A percentile compares a stretch with the other conserved stretches of the same genome.
Conservation (phyloP, 768 basidiomycete genomes). For the Lactarius pseudohatsudake region DNA sequence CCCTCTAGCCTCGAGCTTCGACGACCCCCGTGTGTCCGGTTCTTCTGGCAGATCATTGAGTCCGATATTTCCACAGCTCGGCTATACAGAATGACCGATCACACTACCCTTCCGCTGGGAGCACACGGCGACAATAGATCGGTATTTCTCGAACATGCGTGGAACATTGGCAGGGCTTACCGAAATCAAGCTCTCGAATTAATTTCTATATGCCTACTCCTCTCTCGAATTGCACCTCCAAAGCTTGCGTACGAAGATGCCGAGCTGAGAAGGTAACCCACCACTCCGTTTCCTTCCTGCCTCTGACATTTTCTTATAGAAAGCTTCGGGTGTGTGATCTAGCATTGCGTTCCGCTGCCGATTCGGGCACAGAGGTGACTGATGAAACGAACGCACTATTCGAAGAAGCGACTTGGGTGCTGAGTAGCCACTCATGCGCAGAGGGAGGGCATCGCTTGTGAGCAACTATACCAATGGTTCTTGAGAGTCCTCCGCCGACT, state of each 20-base stretch:
- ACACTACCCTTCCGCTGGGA: neutral
- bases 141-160: neutral
- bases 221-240: neutral
- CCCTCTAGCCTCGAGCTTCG: too few species aligned
- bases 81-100: too few species aligned
- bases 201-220: neutral
- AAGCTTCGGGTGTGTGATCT: neutral
- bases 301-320: neutral
- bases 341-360: neutral
- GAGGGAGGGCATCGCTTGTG: neutral
- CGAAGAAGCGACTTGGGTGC: neutral
- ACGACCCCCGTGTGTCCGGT: too few species aligned
- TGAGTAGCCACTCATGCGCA: neutral
- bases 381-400: neutral
- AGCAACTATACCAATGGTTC: neutral
- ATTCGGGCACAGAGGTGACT: neutral
- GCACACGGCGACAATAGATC: neutral
- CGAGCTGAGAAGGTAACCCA: neutral
- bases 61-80: conserved; percentile 39
- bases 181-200: neutral
- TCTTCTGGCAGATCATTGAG: too few species aligned
- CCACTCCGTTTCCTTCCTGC: neutral
- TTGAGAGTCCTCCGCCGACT: neutral
- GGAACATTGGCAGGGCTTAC: neutral
- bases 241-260: neutral